A percentile compares a stretch with the other conserved stretches of the same genome.
These are phyloP conservation scores for Silene coronaria DNA, from an alignment of 179 eudicot species.

Conservation along the genomic window DNA sequence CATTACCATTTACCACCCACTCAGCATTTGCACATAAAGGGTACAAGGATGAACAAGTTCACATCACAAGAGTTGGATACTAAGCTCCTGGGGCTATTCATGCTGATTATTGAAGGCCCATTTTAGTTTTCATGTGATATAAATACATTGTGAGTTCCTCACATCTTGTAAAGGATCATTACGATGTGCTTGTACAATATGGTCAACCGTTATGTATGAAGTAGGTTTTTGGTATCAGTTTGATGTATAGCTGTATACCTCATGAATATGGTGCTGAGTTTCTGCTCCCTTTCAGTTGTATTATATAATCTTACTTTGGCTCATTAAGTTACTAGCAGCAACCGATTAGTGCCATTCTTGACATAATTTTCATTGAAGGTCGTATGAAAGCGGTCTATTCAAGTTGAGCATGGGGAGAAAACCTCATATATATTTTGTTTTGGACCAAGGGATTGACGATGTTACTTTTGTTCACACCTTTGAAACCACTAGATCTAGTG, in stretches of 20 bases:
- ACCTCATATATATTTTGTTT: neutral
- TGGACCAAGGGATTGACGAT: neutral
- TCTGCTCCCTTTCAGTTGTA: too few species aligned
- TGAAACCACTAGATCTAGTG: too few species aligned
- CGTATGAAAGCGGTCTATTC: neutral
- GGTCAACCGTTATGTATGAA: neutral
- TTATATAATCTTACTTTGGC: too few species aligned
- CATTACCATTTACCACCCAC: slow-evolving; percentile 15
- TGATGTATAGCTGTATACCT: neutral
- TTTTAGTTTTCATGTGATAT: slow-evolving; percentile 16
- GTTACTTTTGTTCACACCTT: too few species aligned
- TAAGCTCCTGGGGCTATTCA: neutral
- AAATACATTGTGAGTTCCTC: neutral
- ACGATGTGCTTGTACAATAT: neutral
- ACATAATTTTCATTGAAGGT: neutral
- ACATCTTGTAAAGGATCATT: neutral
- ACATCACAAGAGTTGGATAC: neutral
- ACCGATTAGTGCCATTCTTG: neutral
- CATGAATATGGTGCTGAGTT: too few species aligned
- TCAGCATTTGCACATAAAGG: slow-evolving; percentile 4
- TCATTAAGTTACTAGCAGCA: too few species aligned
- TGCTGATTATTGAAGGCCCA: slow-evolving; percentile 8
- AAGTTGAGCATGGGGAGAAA: neutral
- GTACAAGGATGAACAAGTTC: neutral
- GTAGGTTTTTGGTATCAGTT: neutral